These are phyloP conservation scores for Diplosphaera chodatii DNA, from an alignment of 139 green algal species.

Conservation along the genomic window DNA sequence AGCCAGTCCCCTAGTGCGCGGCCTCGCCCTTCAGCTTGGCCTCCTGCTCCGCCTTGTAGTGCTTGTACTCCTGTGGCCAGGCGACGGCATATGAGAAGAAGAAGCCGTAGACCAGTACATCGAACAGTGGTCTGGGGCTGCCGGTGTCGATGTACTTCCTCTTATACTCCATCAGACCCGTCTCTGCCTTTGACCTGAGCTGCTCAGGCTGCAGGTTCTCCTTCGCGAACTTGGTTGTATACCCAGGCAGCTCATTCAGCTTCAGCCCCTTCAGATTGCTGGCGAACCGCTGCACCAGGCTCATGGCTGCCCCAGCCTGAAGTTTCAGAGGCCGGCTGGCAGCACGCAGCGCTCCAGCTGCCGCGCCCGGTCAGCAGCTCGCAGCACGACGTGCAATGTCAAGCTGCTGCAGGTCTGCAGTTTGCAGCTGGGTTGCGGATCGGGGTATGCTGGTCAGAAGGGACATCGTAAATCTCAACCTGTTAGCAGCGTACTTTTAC, in stretches of 20 bases:
- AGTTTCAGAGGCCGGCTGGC: too few relatives aligned
- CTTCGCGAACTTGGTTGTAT: slow-evolving; percentile 32
- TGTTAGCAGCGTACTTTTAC: too few relatives aligned
- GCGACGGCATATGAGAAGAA: slow-evolving; percentile 41
- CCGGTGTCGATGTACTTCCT: slow-evolving; percentile 50
- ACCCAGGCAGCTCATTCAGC: slow-evolving; percentile 39
- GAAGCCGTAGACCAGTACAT: slow-evolving; percentile 34
- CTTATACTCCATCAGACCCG: slow-evolving; percentile 44
- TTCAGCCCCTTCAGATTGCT: slow-evolving; percentile 32
- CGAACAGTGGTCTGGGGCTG: slow-evolving; percentile 39
- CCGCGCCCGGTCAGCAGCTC: too few relatives aligned
- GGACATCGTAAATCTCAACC: too few relatives aligned
- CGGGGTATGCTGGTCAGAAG: too few relatives aligned
- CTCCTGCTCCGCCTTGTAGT: slow-evolving; percentile 46
- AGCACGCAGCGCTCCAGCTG: too few relatives aligned
- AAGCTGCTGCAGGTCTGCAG: too few relatives aligned
- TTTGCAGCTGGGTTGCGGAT: too few relatives aligned
- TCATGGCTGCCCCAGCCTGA: neutral
- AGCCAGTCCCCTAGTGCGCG: neutral
- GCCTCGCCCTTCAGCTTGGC: slow-evolving; percentile 42
- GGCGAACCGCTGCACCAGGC: slow-evolving; percentile 8
- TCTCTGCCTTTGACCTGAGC: slow-evolving; percentile 13
- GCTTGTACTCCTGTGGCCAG: slow-evolving; percentile 46
- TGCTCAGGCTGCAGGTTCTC: slow-evolving; percentile 31
- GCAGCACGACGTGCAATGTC: too few relatives aligned